Conservation (phyloP, 2,329 filamentous ascomycete genomes). For the Fusarium domesticum region DNA sequence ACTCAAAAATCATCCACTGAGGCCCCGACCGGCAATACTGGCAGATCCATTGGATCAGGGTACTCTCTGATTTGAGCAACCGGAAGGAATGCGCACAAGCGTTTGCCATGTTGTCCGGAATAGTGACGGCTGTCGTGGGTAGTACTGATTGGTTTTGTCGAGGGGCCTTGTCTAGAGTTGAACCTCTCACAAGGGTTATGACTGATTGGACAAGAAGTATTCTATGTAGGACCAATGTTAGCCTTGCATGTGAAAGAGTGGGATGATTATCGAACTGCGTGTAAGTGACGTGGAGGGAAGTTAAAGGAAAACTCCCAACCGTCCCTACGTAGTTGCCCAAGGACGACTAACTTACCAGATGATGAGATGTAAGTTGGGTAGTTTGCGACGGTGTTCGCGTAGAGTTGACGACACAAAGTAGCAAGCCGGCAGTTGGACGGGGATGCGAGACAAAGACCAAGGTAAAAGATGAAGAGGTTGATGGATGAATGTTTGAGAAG, state of each 20-base stretch:
- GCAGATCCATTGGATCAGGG: constrained; percentile 64
- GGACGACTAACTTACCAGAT: not conserved
- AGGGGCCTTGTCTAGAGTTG: constrained; percentile 13
- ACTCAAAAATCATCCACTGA: constrained; percentile 68
- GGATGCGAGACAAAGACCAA: not conserved
- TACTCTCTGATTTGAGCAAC: constrained; percentile 65
- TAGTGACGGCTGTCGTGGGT: constrained; percentile 14
- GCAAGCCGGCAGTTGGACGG: not conserved
- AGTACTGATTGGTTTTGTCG: constrained; percentile 17
- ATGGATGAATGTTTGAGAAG: not conserved
- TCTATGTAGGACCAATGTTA: constrained; percentile 21
- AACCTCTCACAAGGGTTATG: constrained; percentile 21
- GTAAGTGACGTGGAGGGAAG: not conserved
- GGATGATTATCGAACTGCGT: constrained; percentile 1
- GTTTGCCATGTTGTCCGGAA: constrained; percentile 43
- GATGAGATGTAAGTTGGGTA: not conserved
- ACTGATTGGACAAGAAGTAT: constrained; percentile 23
- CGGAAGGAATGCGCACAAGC: constrained; percentile 62
- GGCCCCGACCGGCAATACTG: constrained; percentile 62
- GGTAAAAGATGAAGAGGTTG: not conserved
- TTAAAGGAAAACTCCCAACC: not conserved
- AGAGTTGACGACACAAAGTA: too few species aligned
- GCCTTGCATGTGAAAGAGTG: constrained; percentile 21
- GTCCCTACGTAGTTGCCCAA: not conserved
- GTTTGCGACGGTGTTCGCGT: too few species aligned